Base-by-base conservation (phyloP, 495 filamentous ascomycete species). In the Penicillium dipodomyicola region DNA sequence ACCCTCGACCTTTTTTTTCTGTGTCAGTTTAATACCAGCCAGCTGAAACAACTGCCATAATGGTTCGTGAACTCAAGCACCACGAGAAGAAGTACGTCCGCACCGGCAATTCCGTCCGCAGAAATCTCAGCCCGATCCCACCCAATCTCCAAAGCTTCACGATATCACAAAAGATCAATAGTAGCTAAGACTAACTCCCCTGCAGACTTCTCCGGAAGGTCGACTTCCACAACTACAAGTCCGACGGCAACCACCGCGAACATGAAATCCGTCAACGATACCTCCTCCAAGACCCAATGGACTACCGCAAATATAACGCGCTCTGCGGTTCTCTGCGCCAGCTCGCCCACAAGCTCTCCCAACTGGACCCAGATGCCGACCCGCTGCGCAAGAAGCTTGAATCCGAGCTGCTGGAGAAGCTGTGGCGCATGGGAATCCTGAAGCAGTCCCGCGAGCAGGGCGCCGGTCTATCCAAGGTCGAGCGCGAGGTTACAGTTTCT, bases 201-300 rank as follows among this genome's bases (percentile, higher is more conserved):
- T 17, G 39, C 65, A 82, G 79, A 69, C 82, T 90, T 64, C 86
- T 97, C 68, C 84, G 85, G 55, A 98, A 97, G 77, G 91, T 95
- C 72, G 91, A 98, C 73, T 94, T 98, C 76, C 85, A 91, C 62
- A 92, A 87, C 67, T 97, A 93, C 80, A 91, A 91, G 75, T 86
- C 86, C 65, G 93, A 98, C 76, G 80, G 86, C 67, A 75, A 81
- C 60, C 95, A 98, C 79, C 85, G 92, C 70, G 87, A 87, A 67
- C 82, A 90, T 60, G 78, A 83, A 60, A 81, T 97, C 57, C 80
- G 86, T 51, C 85, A 91, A 50, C 87, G 92, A 57, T 98, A 98
- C 72, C 82, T 86, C 73, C 91, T 97, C 64, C 87, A 90, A 69
- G 88, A 92, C 63, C 85, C 90, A 8, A 77, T 86, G 63, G 92